Conservation (phyloP, 2,329 filamentous ascomycete genomes). For the Eutypa lata region DNA sequence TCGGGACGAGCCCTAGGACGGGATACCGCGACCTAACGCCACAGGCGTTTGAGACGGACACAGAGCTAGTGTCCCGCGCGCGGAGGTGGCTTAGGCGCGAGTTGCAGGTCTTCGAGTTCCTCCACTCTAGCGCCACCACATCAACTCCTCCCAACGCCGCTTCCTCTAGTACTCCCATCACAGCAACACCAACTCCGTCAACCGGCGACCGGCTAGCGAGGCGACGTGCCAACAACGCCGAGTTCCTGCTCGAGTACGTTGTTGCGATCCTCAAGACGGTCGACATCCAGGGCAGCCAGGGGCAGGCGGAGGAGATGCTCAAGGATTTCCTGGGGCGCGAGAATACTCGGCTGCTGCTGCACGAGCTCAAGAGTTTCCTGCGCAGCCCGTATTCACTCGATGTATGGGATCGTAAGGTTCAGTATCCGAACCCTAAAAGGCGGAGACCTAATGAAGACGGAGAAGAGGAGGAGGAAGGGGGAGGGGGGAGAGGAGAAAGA, state of each 20-base stretch:
- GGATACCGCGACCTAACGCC: slow-evolving; percentile 73
- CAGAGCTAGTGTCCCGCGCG: slow-evolving; percentile 70
- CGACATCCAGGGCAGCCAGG: slow-evolving; percentile 74
- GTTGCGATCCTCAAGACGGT: slow-evolving; percentile 79
- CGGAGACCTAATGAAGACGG: slow-evolving; percentile 2
- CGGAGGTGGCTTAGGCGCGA: slow-evolving; percentile 81
- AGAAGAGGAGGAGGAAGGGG: neutral
- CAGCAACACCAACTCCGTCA: no score
- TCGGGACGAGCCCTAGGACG: slow-evolving; percentile 78
- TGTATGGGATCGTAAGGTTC: slow-evolving; percentile 78
- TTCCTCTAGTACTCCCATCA: no score
- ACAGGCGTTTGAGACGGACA: slow-evolving; percentile 58
- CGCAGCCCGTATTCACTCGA: slow-evolving; percentile 74
- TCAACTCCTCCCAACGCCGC: neutral
- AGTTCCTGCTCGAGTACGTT: slow-evolving; percentile 84
- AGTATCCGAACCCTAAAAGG: slow-evolving; percentile 49
- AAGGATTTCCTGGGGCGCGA: slow-evolving; percentile 74
- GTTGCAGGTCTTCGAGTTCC: slow-evolving; percentile 76
- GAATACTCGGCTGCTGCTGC: slow-evolving; percentile 72
- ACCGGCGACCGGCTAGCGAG: slow-evolving; percentile 18
- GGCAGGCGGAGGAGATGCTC: slow-evolving; percentile 76
- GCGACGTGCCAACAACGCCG: slow-evolving; percentile 64
- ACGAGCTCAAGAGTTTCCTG: slow-evolving; percentile 81
- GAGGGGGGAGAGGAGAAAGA: neutral
- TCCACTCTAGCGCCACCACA: slow-evolving; percentile 37